Conservation (phyloP, 2,329 filamentous ascomycete species). For the Plenodomus biglobosus region DNA sequence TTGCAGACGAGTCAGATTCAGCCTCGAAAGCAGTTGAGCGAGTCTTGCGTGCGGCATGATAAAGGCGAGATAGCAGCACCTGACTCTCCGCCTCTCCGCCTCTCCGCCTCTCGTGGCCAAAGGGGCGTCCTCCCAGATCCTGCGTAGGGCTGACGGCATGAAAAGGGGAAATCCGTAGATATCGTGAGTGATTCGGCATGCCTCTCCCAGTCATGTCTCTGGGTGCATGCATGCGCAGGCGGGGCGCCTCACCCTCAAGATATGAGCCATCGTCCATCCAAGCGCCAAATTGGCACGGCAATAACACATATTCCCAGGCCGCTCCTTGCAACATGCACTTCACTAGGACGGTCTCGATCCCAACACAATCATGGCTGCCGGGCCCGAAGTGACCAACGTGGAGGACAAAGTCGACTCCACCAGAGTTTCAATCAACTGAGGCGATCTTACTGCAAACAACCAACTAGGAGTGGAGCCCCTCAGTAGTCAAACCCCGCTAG, state of each 20-base stretch:
- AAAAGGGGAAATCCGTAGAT: neutral
- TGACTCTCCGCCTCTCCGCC: neutral
- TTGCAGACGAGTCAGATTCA: neutral
- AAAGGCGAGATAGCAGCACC: neutral
- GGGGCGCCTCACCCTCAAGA: neutral
- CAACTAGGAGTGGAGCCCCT: neutral
- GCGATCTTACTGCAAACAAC: neutral
- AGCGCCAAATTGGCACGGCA: neutral
- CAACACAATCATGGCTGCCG: neutral
- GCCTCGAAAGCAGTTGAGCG: neutral
- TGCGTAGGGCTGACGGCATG: neutral
- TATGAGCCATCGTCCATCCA: neutral
- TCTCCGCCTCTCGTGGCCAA: neutral
- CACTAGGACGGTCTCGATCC: neutral
- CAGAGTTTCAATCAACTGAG: neutral
- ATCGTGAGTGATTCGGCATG: neutral
- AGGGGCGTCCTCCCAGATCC: neutral
- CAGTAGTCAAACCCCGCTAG: neutral
- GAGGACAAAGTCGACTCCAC: neutral
- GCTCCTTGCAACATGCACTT: neutral
- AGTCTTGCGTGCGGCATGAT: neutral
- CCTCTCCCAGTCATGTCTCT: neutral
- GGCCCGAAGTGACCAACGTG: neutral
- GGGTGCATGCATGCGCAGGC: neutral
- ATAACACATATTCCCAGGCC: neutral